phyloP scores from a whole-genome alignment of 2,329 filamentous ascomycete species.

The Madurella mycetomatis region DNA sequence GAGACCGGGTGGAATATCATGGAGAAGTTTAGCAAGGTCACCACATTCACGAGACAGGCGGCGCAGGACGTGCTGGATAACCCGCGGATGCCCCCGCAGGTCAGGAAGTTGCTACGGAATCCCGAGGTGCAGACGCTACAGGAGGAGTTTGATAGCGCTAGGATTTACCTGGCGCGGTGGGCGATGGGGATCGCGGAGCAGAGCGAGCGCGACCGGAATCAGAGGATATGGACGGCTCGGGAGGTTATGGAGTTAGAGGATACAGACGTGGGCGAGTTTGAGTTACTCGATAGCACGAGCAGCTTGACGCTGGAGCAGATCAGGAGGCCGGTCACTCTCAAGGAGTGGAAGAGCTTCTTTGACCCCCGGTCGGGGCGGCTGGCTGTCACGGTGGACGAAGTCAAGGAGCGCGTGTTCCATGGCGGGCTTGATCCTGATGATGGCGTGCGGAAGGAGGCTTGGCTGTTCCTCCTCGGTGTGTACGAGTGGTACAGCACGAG shows the following conservation, averaged over 20 bases:
- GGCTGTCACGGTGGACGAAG: conserved; percentile 79
- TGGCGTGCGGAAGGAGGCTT: conserved; percentile 91
- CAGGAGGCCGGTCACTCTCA: conserved; percentile 69
- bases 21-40: conserved; percentile 96
- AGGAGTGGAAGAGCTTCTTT: conserved; percentile 92
- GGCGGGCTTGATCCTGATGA: conserved; percentile 85
- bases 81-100: conserved; percentile 82
- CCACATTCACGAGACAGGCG: conserved; percentile 87
- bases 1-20: conserved; percentile 94
- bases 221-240: conserved; percentile 86
- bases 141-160: conserved; percentile 94
- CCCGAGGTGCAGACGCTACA: conserved; percentile 93
- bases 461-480: conserved; percentile 88
- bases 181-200: conserved; percentile 99
- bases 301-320: conserved; percentile 71
- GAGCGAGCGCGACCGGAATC: conserved; percentile 79
- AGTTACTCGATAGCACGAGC: conserved; percentile 78
- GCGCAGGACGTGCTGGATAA: conserved; percentile 91
- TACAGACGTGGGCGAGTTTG: conserved; percentile 92
- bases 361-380: conserved; percentile 69
- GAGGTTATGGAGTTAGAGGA: conserved; percentile 93
- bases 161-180: conserved; percentile 92
- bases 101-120: conserved; percentile 78
- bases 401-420: conserved; percentile 96
- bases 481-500: conserved; percentile 88